phyloP scores from a whole-genome alignment of 2,329 filamentous ascomycete genomes.

The Pseudogymnoascus sp. region DNA sequence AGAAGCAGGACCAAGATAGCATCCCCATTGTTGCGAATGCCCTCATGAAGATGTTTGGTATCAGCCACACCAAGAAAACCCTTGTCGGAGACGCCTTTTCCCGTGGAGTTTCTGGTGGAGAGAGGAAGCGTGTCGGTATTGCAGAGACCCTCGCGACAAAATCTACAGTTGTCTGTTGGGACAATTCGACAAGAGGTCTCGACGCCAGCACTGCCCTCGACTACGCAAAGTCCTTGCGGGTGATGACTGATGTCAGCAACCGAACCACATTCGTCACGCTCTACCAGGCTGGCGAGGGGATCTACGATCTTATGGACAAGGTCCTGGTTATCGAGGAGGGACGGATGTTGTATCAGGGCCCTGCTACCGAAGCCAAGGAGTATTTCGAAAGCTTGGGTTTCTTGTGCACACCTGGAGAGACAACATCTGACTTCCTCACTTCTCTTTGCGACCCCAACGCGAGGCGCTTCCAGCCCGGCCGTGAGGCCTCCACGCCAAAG shows the following conservation, averaged over 20 bases:
- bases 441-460: conserved; percentile 62
- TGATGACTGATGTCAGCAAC: conserved; percentile 56
- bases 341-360: conserved; percentile 59
- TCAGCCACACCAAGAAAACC: conserved; percentile 48
- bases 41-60: conserved; percentile 65
- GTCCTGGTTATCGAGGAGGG: conserved; percentile 61
- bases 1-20: conserved; percentile 54
- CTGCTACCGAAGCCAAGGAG: conserved; percentile 48
- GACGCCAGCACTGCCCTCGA: conserved; percentile 58
- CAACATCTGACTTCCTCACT: conserved; percentile 59
- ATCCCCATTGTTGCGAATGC: conserved; percentile 64
- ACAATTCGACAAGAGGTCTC: conserved; percentile 59
- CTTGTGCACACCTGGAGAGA: conserved; percentile 52
- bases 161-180: conserved; percentile 53
- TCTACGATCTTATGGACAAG: conserved; percentile 65
- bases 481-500: conserved; percentile 38
- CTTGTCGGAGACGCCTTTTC: conserved; percentile 52
- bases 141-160: conserved; percentile 38
- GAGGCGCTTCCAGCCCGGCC: conserved; percentile 47
- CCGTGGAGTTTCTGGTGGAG: conserved; percentile 54
- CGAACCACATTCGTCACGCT: conserved; percentile 56
- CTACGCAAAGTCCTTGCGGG: conserved; percentile 53
- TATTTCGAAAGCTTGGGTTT: conserved; percentile 63
- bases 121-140: conserved; percentile 54
- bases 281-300: conserved; percentile 64